These are phyloP conservation scores for Rutstroemia sydowiana DNA, from an alignment of 2,329 filamentous ascomycete genomes.

Conservation along the genomic window DNA sequence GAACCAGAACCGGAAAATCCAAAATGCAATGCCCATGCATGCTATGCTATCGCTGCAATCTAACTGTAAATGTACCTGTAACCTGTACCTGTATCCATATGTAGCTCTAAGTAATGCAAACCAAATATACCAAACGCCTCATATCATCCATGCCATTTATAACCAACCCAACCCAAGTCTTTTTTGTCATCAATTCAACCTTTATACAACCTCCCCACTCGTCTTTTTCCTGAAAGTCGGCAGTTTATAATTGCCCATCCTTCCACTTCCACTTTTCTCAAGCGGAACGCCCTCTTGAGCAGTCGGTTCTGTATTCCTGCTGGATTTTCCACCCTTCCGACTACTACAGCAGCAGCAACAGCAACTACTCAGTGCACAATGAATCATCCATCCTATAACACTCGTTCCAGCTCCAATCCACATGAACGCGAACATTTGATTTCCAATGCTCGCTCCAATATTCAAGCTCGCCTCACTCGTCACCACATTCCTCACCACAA, in stretches of 20 bases:
- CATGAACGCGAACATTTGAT: constrained; percentile 78
- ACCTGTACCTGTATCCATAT: not conserved
- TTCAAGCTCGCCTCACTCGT: constrained; percentile 66
- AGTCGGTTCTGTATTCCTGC: constrained; percentile 26
- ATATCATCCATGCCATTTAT: not conserved
- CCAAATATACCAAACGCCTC: not conserved
- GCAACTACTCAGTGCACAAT: constrained; percentile 68
- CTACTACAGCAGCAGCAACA: constrained; percentile 62
- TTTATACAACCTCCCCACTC: constrained; percentile 16
- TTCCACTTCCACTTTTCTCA: constrained; percentile 12
- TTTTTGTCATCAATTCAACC: not conserved
- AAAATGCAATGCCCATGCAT: no score
- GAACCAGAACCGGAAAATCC: no score
- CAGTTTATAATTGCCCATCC: constrained; percentile 10
- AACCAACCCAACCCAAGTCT: not conserved
- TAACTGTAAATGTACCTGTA: no score
- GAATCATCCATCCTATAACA: constrained; percentile 63
- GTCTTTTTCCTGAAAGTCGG: constrained; percentile 13
- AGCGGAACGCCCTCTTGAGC: no score
- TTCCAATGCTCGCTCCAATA: constrained; percentile 62
- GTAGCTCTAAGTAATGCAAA: no score
- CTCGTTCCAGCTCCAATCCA: constrained; percentile 69
- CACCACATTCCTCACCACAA: constrained; percentile 73
- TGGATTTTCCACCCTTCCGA: constrained; percentile 27
- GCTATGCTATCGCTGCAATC: no score